phyloP scores from a whole-genome alignment of 495 filamentous ascomycete species.

The Aspergillus carlsbadensis region DNA sequence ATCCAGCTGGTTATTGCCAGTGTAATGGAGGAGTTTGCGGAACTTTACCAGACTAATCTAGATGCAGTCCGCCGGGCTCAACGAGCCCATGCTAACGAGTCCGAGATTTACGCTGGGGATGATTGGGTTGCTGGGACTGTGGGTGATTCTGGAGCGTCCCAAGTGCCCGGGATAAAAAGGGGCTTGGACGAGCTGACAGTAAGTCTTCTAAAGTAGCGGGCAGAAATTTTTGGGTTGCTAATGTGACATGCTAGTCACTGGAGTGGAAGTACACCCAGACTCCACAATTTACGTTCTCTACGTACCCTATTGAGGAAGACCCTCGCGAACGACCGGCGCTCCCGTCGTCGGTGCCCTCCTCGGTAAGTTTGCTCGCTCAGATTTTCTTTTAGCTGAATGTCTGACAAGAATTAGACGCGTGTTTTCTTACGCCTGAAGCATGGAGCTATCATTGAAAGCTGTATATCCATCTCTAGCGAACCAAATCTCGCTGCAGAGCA shows the following conservation, averaged over 20 bases:
- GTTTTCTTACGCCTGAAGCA: slow-evolving; percentile 43
- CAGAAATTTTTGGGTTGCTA: background rate
- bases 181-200: slow-evolving; percentile 64
- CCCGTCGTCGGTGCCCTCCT: slow-evolving; percentile 38
- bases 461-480: slow-evolving; percentile 43
- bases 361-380: slow-evolving; percentile 26
- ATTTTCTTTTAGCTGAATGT: background rate
- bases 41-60: slow-evolving; percentile 27
- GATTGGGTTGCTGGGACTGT: slow-evolving; percentile 46
- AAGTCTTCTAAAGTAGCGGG: slow-evolving; percentile 18
- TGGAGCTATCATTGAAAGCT: slow-evolving; percentile 44
- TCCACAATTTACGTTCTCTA: slow-evolving; percentile 76
- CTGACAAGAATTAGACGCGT: slow-evolving; percentile 28
- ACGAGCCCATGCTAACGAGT: slow-evolving; percentile 34
- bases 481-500: slow-evolving; percentile 33
- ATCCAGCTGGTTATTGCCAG: slow-evolving; percentile 35
- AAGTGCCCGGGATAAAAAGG: slow-evolving; percentile 51
- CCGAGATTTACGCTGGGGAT: slow-evolving; percentile 41
- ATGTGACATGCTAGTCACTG: slow-evolving; percentile 47
- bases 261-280: slow-evolving; percentile 85
- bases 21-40: slow-evolving; percentile 36
- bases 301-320: slow-evolving; percentile 53
- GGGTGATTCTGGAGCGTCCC: slow-evolving; percentile 41
- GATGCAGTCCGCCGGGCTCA: slow-evolving; percentile 36
- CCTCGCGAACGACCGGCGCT: slow-evolving; percentile 49